phyloP scores from a whole-genome alignment of 768 basidiomycete genomes.

The Rhodotorula kratochvilovae region DNA sequence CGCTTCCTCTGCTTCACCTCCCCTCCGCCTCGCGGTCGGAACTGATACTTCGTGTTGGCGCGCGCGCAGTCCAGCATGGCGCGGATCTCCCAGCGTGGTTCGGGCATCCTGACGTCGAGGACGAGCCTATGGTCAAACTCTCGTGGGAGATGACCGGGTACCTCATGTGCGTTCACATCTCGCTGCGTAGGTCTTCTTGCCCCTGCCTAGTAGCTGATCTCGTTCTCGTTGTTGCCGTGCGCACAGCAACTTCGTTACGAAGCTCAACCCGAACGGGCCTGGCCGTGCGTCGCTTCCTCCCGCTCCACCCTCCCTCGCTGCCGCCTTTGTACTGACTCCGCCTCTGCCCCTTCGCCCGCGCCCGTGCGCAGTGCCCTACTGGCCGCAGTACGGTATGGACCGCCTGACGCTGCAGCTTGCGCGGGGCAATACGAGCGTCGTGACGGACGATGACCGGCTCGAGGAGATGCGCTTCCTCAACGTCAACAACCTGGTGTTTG shows the following conservation, averaged over 20 bases:
- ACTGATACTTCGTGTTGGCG: too few species aligned
- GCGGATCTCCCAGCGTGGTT: constrained; percentile 34
- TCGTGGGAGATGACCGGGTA: constrained; percentile 31
- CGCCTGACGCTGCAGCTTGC: constrained; percentile 28
- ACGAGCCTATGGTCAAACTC: constrained; percentile 13
- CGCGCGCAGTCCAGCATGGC: constrained; percentile 24
- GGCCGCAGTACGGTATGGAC: constrained; percentile 37
- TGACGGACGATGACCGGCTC: constrained; percentile 25
- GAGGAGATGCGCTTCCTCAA: constrained; percentile 35
- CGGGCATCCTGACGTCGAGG: constrained; percentile 18
- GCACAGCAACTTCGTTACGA: constrained; percentile 31
- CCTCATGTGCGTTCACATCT: constrained; percentile 22
- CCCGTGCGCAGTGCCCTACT: constrained; percentile 15
- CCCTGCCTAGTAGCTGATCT: too few species aligned
- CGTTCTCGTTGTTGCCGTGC: too few species aligned
- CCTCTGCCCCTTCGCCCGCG: too few species aligned
- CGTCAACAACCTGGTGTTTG: constrained; percentile 16
- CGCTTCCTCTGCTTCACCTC: neutral
- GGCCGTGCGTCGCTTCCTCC: constrained; percentile 15
- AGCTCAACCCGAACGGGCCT: constrained; percentile 34
- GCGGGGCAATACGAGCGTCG: constrained; percentile 27
- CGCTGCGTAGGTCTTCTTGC: too few species aligned
- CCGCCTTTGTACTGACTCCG: too few species aligned
- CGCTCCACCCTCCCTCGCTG: neutral
- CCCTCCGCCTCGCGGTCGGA: too few species aligned